These are phyloP conservation scores for Oemleria cerasiformis DNA, from an alignment of 306 rosid genomes.

Conservation along the genomic window DNA sequence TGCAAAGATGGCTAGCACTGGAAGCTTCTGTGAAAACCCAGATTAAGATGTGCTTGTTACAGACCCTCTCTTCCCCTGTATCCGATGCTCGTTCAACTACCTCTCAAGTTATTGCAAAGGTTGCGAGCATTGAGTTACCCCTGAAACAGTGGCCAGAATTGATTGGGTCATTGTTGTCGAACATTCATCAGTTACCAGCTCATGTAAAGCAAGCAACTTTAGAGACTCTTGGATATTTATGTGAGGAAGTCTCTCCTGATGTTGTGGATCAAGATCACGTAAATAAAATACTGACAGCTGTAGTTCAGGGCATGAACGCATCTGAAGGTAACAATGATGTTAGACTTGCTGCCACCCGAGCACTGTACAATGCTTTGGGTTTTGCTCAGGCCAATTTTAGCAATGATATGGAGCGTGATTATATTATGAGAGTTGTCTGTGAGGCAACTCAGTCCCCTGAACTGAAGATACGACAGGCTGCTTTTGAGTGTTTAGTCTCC, in stretches of 20 bases:
- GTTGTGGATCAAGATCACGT: conserved; percentile 83
- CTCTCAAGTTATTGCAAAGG: conserved; percentile 81
- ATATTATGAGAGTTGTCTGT: conserved; percentile 91
- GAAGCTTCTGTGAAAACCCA: conserved; percentile 62
- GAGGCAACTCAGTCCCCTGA: conserved; percentile 80
- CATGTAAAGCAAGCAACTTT: conserved; percentile 82
- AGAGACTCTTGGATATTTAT: conserved; percentile 89
- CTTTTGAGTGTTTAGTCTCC: conserved; percentile 87
- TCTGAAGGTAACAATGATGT: conserved; percentile 76
- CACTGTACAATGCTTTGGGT: conserved; percentile 79
- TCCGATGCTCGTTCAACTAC: conserved; percentile 79
- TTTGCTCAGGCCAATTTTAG: conserved; percentile 85
- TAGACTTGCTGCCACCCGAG: conserved; percentile 81
- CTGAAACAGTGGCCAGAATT: conserved; percentile 89
- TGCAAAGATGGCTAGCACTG: conserved; percentile 77
- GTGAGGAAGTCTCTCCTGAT: conserved; percentile 86
- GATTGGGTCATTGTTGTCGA: conserved; percentile 70
- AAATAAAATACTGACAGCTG: conserved; percentile 86
- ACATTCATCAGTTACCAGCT: conserved; percentile 71
- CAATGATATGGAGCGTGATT: conserved; percentile 85
- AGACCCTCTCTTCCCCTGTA: conserved; percentile 62
- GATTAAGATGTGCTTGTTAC: conserved; percentile 67
- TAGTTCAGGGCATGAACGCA: conserved; percentile 83
- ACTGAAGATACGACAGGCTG: conserved; percentile 72
- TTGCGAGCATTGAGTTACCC: conserved; percentile 90